Evolutionary conservation across 257 asterid genomes (phyloP).

Genomic region (Gentiana macrophylla): DNA sequence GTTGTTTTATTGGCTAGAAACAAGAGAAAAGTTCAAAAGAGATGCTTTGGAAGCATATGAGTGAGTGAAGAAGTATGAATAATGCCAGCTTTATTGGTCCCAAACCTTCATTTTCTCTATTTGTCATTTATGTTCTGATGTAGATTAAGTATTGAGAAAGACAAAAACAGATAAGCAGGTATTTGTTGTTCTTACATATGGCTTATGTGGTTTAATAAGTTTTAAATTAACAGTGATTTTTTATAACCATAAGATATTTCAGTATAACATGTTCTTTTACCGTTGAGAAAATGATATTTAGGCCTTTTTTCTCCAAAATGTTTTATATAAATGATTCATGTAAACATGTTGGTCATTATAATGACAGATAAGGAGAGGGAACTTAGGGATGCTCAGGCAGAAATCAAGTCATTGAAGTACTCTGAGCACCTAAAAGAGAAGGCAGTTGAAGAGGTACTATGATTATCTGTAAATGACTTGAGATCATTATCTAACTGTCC

Average conservation of each 20-base stretch:
- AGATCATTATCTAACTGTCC: no score
- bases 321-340: no score
- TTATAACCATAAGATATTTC: no score
- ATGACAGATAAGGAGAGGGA: constrained; percentile 74
- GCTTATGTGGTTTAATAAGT: no score
- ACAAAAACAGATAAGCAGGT: neutral
- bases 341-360: neutral
- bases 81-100: constrained; percentile 15
- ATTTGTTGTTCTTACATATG: no score
- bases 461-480: no score
- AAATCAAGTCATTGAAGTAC: constrained; percentile 61
- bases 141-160: neutral
- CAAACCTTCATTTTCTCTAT: constrained; percentile 4
- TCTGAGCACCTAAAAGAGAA: constrained; percentile 74
- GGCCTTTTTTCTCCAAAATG: no score
- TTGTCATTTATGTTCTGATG: neutral
- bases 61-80: constrained; percentile 3
- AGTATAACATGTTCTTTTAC: no score
- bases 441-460: constrained; percentile 82
- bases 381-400: constrained; percentile 65
- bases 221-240: no score
- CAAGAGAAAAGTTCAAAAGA: constrained; percentile 5
- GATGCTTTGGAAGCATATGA: constrained; percentile 17
- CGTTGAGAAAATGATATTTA: no score
- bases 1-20: constrained; percentile 1